phyloP scores from a whole-genome alignment of 2,329 filamentous ascomycete species.

The Trichoderma sp. region DNA sequence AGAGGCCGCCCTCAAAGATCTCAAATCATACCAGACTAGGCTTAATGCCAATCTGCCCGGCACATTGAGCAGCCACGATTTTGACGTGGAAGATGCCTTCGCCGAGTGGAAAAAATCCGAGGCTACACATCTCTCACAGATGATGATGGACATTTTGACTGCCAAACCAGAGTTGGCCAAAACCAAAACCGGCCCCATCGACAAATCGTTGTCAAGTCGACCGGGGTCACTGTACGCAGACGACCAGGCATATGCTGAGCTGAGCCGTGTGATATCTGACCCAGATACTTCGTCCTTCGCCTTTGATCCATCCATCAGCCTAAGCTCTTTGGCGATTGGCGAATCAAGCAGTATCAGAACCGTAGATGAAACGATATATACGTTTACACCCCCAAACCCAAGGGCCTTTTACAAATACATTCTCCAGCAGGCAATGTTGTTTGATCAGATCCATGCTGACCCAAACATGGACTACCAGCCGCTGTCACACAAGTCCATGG shows the following conservation, averaged over 20 bases:
- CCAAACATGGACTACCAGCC: slow-evolving; percentile 48
- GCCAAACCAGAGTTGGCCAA: slow-evolving; percentile 83
- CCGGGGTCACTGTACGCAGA: slow-evolving; percentile 45
- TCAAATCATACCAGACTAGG: slow-evolving; percentile 90
- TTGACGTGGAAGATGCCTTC: slow-evolving; percentile 85
- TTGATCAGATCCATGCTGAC: slow-evolving; percentile 57
- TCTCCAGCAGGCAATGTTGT: slow-evolving; percentile 69
- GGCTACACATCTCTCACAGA: slow-evolving; percentile 78
- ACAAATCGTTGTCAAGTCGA: slow-evolving; percentile 54
- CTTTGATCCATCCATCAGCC: slow-evolving; percentile 65
- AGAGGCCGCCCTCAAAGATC: slow-evolving; percentile 81
- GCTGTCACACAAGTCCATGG: slow-evolving; percentile 74
- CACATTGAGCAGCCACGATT: slow-evolving; percentile 79
- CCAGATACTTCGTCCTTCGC: slow-evolving; percentile 41
- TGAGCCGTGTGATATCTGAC: slow-evolving; percentile 50
- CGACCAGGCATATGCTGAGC: slow-evolving; percentile 52
- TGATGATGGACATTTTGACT: slow-evolving; percentile 88
- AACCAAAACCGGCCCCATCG: slow-evolving; percentile 58
- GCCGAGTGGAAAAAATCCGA: slow-evolving; percentile 91
- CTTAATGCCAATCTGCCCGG: slow-evolving; percentile 75
- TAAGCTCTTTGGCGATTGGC: slow-evolving; percentile 62
- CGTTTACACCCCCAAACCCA: slow-evolving; percentile 83
- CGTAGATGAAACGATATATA: slow-evolving; percentile 68
- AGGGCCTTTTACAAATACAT: slow-evolving; percentile 80
- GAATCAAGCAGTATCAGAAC: slow-evolving; percentile 49